phyloP scores from a whole-genome alignment of 1,139 yeast genomes.

The Geotrichum histeridarum region DNA sequence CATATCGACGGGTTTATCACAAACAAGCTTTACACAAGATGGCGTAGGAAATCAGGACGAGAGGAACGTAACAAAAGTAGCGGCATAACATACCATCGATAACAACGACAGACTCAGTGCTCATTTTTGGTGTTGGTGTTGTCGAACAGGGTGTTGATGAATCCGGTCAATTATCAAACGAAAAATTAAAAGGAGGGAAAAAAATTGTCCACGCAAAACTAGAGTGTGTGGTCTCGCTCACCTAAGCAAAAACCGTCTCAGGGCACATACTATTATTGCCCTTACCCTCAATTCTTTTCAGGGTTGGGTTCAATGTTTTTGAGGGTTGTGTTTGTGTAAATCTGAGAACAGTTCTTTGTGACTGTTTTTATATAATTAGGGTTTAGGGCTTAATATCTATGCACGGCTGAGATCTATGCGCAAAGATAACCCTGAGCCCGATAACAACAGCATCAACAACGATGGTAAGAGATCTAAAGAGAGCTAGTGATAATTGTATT shows the following conservation, averaged over 20 bases:
- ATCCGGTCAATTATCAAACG: slow-evolving; percentile 1
- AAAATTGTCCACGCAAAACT: not conserved
- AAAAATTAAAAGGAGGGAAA: not conserved
- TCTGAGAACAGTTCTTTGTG: not conserved
- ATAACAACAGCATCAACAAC: too few species aligned
- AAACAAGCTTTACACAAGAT: too few species aligned
- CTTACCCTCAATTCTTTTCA: not conserved
- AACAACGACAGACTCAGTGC: slow-evolving; percentile 15
- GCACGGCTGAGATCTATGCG: too few species aligned
- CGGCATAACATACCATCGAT: slow-evolving; percentile 16
- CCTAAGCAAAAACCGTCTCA: not conserved
- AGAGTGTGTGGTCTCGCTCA: not conserved
- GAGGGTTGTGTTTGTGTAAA: not conserved
- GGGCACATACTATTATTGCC: not conserved
- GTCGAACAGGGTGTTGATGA: slow-evolving; percentile 7
- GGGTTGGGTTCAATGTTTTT: not conserved
- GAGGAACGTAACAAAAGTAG: too few species aligned
- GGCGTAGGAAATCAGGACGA: too few species aligned
- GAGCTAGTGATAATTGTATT: too few species aligned
- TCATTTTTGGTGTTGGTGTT: slow-evolving; percentile 14
- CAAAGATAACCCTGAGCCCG: too few species aligned
- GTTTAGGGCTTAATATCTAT: not conserved
- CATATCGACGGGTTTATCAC: too few species aligned
- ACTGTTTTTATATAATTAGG: not conserved
- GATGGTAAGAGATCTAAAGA: too few species aligned